Conservation (phyloP, 179 eudicot genomes). For the Amaranthus tricolor region DNA sequence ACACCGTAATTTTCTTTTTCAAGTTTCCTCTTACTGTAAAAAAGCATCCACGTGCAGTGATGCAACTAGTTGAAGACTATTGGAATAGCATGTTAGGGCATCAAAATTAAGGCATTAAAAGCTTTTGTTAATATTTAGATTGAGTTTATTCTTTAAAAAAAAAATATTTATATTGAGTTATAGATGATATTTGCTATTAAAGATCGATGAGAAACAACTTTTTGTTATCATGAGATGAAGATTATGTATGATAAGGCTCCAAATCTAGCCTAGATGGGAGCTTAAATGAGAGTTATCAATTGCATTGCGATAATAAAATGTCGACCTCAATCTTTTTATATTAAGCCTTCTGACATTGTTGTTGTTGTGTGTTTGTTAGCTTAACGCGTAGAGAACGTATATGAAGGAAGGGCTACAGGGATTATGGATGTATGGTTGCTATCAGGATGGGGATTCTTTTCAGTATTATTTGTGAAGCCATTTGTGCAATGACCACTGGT, state of each 20-base stretch:
- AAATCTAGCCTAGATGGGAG: too few relatives aligned
- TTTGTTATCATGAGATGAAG: too few relatives aligned
- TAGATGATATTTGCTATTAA: too few relatives aligned
- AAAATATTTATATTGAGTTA: too few relatives aligned
- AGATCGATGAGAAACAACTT: too few relatives aligned
- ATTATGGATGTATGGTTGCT: slow-evolving; percentile 28
- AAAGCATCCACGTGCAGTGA: slow-evolving; percentile 16
- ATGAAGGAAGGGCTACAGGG: slow-evolving; percentile 27
- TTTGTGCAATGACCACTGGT: slow-evolving; percentile 33
- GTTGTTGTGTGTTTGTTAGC: not conserved
- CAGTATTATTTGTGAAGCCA: slow-evolving; percentile 49
- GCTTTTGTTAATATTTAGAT: not conserved
- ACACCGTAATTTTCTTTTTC: not conserved
- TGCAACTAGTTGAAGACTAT: not conserved
- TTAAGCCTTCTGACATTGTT: not conserved
- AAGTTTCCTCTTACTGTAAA: not conserved
- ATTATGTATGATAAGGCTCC: too few relatives aligned
- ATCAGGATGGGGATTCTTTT: slow-evolving; percentile 48
- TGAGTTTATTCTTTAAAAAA: too few relatives aligned
- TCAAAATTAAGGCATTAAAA: not conserved
- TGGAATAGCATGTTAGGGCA: not conserved
- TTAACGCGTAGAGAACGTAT: slow-evolving; percentile 2
- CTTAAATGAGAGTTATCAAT: too few relatives aligned
- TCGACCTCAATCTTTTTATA: too few relatives aligned
- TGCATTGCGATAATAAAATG: too few relatives aligned